These are phyloP conservation scores for Coemansia sp. DNA, from an alignment of 192 early-diverging fungal species.

Conservation along the genomic window DNA sequence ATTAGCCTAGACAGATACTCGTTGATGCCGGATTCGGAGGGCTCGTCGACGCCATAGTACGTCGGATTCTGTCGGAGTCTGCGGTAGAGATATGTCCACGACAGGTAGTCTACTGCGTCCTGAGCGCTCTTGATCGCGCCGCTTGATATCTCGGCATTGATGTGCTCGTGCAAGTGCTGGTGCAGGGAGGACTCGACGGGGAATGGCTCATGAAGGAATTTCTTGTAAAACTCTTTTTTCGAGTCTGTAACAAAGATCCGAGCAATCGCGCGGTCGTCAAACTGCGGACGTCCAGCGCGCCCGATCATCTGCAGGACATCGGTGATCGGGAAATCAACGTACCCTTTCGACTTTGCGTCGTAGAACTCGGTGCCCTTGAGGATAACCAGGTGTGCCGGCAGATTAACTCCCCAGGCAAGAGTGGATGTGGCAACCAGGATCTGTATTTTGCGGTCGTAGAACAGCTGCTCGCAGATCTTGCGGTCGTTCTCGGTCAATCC, in stretches of 20 bases:
- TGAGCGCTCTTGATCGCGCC: conserved; percentile 86
- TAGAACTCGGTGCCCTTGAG: conserved; percentile 98
- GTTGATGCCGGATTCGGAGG: conserved; percentile 65
- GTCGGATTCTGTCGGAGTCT: conserved; percentile 90
- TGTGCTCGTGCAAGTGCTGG: conserved; percentile 74
- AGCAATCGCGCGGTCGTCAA: conserved; percentile 89
- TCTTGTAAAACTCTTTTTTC: conserved; percentile 99
- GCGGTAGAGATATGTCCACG: conserved; percentile 95
- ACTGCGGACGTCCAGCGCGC: conserved; percentile 93
- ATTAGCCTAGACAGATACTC: conserved; percentile 77
- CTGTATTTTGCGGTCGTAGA: conserved; percentile 93
- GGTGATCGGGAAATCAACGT: conserved; percentile 96
- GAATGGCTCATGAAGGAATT: conserved; percentile 94
- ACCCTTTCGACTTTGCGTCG: conserved; percentile 83
- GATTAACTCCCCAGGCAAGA: conserved; percentile 97
- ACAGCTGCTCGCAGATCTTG: conserved; percentile 87
- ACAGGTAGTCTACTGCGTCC: conserved; percentile 93
- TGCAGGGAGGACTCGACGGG: conserved; percentile 85
- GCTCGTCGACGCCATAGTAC: conserved; percentile 87
- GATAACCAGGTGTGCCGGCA: conserved; percentile 95
- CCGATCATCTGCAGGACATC: conserved; percentile 99
- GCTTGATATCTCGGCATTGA: conserved; percentile 91
- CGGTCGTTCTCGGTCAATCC: conserved; percentile 87
- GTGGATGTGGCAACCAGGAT: conserved; percentile 94
- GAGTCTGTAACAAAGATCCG: conserved; percentile 90